Base-by-base conservation (phyloP, 2,329 filamentous ascomycete genomes). In the Hortaea werneckii region DNA sequence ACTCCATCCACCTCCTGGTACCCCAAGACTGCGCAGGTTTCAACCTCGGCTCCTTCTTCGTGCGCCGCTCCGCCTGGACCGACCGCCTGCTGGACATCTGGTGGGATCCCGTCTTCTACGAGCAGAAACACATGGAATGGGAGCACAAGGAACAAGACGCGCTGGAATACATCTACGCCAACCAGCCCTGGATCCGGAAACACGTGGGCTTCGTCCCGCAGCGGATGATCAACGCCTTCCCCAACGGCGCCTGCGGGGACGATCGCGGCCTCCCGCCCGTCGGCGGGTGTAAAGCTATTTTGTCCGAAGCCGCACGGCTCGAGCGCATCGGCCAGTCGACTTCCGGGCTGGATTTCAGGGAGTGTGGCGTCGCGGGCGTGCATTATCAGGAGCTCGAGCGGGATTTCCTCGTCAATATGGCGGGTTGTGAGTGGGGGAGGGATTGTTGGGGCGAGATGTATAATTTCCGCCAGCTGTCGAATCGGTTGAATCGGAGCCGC, bases 391-490 rank as follows among this genome's bases (percentile, higher is more conserved):
- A 92, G 65, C 74, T 79, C 37, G 88, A 94, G 49, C 79, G 87
- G 28, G 92, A 98, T 65, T 95, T 98, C 60, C 57, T 96, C 40
- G 90, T 98, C 58, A 98, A 95, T 66, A 96, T 98, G 90, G 92
- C 92, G 5, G 92, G 92, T 4, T 98, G 92, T 64, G 85, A 95
- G 66, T 96, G 87, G 84, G 90, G 90, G 4, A 80, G 92, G 42
- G 90, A 98, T 68, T 98, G 92, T 66, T 96, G 90, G 90, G 83
- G 83, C 34, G 92, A 98, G 69, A 95, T 98, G 81, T 95, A 95
- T 70, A 83, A 85, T 64, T 98, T 88, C 70, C 85, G 89, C 43
- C 82, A 95, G 65, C 76, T 94, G 60, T 94, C 87, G 71, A 90
- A 94, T 65, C 82, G 81, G 67, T 76, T 95, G 51, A 95, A 95